Percentiles rank a stretch among this genome's conserved stretches.
These are phyloP conservation scores for Rhizomucor pusillus DNA, from an alignment of 371 early-diverging fungal genomes.

Conservation along the genomic window DNA sequence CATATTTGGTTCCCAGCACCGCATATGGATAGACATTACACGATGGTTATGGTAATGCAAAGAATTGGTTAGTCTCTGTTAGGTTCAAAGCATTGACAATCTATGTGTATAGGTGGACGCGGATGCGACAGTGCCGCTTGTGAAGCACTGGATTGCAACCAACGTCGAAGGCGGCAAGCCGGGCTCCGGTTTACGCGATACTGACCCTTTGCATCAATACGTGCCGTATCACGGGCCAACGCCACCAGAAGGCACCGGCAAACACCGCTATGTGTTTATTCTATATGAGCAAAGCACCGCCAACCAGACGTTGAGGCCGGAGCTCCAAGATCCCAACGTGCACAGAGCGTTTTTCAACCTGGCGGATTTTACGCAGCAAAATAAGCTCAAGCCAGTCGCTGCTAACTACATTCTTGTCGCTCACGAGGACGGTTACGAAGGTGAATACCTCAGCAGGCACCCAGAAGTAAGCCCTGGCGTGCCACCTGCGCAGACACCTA, in stretches of 20 bases:
- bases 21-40: slow-evolving; percentile 19
- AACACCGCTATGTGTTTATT: slow-evolving; percentile 26
- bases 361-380: slow-evolving; percentile 13
- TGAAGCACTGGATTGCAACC: slow-evolving; percentile 31
- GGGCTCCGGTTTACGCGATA: slow-evolving; percentile 7
- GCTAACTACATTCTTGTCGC: slow-evolving; percentile 20
- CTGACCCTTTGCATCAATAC: slow-evolving; percentile 8
- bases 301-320: slow-evolving; percentile 10
- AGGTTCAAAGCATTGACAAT: background rate
- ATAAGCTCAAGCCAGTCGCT: slow-evolving; percentile 20
- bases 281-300: slow-evolving; percentile 22
- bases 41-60: background rate
- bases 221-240: slow-evolving; percentile 21
- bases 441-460: background rate
- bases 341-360: slow-evolving; percentile 16
- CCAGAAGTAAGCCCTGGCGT: too few species aligned
- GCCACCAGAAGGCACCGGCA: slow-evolving; percentile 10
- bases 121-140: slow-evolving; percentile 23
- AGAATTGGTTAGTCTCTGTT: background rate
- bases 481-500: too few species aligned
- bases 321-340: slow-evolving; percentile 4
- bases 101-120: slow-evolving; percentile 17
- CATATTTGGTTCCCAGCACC: slow-evolving; percentile 25
- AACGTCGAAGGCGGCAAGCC: slow-evolving; percentile 24
- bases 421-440: slow-evolving; percentile 18